A percentile compares a stretch with the other conserved stretches of the same genome.
Evolutionary conservation across 768 basidiomycete species (phyloP).

Genomic region (Trametes elegans): DNA sequence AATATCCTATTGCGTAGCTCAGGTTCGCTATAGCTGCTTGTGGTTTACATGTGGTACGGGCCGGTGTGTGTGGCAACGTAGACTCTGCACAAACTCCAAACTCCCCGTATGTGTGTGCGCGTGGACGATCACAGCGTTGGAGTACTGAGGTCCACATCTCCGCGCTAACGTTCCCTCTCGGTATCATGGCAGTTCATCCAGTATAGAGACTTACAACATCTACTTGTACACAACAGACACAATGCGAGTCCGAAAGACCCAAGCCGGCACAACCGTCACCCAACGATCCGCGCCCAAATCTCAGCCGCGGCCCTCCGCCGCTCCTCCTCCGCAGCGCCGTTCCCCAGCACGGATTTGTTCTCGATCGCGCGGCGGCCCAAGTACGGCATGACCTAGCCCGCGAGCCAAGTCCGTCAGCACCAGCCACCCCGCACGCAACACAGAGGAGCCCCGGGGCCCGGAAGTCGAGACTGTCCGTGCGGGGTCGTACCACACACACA

Average conservation of each 20-base stretch:
- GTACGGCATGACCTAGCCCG: conserved; percentile 79
- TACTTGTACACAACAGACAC: neutral
- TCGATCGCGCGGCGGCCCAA: conserved; percentile 85
- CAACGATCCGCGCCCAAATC: conserved; percentile 45
- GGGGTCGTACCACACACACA: too few relatives aligned
- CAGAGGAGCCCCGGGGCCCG: too few relatives aligned
- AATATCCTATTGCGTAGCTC: conserved; percentile 10
- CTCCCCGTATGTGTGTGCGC: neutral
- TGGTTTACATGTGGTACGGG: neutral
- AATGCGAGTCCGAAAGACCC: too few relatives aligned
- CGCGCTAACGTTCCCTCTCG: too few relatives aligned
- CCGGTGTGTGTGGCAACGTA: conserved; percentile 3
- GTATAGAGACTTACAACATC: neutral
- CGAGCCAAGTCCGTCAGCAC: conserved; percentile 17
- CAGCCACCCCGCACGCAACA: neutral
- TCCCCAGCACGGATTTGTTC: conserved; percentile 85
- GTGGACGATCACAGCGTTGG: too few relatives aligned
- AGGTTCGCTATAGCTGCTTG: conserved; percentile 8
- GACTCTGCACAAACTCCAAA: neutral
- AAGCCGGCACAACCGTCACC: conserved; percentile 7
- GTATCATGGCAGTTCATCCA: too few relatives aligned
- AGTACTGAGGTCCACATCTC: too few relatives aligned
- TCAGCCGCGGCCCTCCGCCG: conserved; percentile 51
- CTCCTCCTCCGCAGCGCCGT: conserved; percentile 65
- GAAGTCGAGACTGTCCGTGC: too few relatives aligned